Evolutionary conservation across 1,139 yeast genomes (phyloP).

Genomic region (Geotrichum reessii): DNA sequence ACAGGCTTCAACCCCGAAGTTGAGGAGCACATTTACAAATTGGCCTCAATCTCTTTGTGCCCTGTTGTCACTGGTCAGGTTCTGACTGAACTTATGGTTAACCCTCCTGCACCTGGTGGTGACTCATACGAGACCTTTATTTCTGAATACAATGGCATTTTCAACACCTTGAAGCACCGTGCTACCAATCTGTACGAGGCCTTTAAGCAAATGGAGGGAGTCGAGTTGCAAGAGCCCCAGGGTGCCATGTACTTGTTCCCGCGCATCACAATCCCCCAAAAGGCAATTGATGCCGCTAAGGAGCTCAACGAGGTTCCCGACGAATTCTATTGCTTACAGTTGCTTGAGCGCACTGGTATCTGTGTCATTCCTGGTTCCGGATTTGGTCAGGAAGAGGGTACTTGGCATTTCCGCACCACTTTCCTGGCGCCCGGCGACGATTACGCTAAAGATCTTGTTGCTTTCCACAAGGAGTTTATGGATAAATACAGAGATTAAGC

Average conservation of each 20-base stretch:
- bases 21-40: conserved; percentile 63
- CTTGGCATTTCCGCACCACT: conserved; percentile 90
- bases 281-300: conserved; percentile 58
- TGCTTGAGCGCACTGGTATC: conserved; percentile 85
- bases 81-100: conserved; percentile 82
- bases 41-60: conserved; percentile 85
- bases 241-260: conserved; percentile 99
- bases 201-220: conserved; percentile 70
- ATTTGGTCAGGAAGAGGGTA: conserved; percentile 84
- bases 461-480: conserved; percentile 71
- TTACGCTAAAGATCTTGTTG: conserved; percentile 72
- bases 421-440: conserved; percentile 92
- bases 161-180: conserved; percentile 55
- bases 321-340: conserved; percentile 77
- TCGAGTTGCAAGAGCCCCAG: conserved; percentile 78
- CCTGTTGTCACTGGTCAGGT: conserved; percentile 95
- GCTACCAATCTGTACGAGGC: conserved; percentile 62
- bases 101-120: conserved; percentile 78
- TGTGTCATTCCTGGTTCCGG: conserved; percentile 98
- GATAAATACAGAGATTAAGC: conserved; percentile 41
- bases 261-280: conserved; percentile 53
- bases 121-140: conserved; percentile 65
- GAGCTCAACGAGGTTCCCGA: conserved; percentile 56
- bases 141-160: conserved; percentile 57
- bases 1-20: conserved; percentile 72